These are phyloP conservation scores for Triangularia setosa DNA, from an alignment of 2,329 filamentous ascomycete genomes.

Conservation along the genomic window DNA sequence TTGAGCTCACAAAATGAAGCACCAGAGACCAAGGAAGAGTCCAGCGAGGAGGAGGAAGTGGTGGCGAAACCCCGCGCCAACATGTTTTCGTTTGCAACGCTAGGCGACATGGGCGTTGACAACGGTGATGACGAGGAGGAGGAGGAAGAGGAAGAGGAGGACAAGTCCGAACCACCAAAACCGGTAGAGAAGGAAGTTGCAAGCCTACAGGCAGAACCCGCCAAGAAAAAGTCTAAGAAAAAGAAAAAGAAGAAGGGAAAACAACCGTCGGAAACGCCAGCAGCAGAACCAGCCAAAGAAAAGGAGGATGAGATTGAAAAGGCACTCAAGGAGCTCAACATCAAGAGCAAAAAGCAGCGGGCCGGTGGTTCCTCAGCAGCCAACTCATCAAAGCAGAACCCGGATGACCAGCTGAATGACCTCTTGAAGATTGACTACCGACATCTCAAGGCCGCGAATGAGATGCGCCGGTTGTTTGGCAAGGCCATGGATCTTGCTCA, in stretches of 20 bases:
- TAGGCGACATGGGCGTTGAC: constrained; percentile 43
- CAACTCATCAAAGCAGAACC: not conserved
- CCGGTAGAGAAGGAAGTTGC: constrained; percentile 1
- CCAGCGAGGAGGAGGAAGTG: constrained; percentile 27
- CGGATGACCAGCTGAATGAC: constrained; percentile 15
- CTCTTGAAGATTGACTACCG: constrained; percentile 56
- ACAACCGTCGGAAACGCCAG: constrained; percentile 35
- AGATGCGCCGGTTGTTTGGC: constrained; percentile 70
- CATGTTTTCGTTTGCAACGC: constrained; percentile 49
- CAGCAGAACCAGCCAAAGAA: constrained; percentile 10
- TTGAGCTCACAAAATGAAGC: constrained; percentile 34
- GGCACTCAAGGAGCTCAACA: constrained; percentile 45
- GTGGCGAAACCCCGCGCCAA: constrained; percentile 40
- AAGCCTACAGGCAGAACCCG: constrained; percentile 23
- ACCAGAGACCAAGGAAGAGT: constrained; percentile 30
- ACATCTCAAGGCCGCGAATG: constrained; percentile 80
- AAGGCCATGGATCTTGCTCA: constrained; percentile 53
- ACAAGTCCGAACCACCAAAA: constrained; percentile 16
- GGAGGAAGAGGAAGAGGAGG: constrained; percentile 28
- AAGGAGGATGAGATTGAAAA: constrained; percentile 53
- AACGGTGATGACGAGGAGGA: constrained; percentile 37
- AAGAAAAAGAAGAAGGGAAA: constrained; percentile 37
- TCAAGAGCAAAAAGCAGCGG: constrained; percentile 32
- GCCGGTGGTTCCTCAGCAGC: constrained; percentile 10
- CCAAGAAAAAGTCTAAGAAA: constrained; percentile 38